These are phyloP conservation scores for Rhipidocladum racemiflorum DNA, from an alignment of 176 grass and related monocot species.

Conservation along the genomic window DNA sequence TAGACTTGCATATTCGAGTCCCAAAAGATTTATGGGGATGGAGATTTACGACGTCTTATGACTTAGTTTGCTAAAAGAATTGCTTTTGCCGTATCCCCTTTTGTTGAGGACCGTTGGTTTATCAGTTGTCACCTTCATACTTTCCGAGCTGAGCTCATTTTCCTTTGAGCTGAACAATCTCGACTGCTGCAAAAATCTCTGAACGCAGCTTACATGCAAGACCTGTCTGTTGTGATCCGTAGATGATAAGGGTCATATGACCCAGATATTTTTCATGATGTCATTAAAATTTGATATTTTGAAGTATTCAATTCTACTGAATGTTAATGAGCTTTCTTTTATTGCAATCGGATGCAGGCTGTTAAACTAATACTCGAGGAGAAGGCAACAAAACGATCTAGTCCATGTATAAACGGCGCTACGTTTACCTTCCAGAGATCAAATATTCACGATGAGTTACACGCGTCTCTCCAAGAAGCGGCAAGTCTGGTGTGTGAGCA, in stretches of 20 bases:
- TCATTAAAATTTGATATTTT: too few relatives aligned
- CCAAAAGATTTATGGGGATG: constrained; percentile 14
- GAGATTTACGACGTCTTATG: not conserved
- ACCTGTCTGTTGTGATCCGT: not conserved
- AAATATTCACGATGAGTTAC: too few relatives aligned
- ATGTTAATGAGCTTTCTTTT: not conserved
- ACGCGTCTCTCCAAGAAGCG: too few relatives aligned
- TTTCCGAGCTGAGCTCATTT: not conserved
- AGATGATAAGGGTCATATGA: not conserved
- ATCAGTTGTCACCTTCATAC: not conserved
- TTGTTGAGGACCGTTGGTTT: not conserved
- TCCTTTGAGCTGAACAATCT: not conserved
- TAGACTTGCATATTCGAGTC: too few relatives aligned
- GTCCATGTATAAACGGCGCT: constrained; percentile 50
- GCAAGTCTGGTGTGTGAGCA: constrained; percentile 22
- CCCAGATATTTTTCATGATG: too few relatives aligned
- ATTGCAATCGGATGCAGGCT: constrained; percentile 35
- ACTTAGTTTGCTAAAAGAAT: not conserved
- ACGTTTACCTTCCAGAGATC: too few relatives aligned
- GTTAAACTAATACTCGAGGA: constrained; percentile 56
- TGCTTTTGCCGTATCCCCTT: constrained; percentile 23
- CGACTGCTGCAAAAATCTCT: not conserved
- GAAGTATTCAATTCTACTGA: too few relatives aligned
- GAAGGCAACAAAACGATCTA: constrained; percentile 28
- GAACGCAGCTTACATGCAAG: not conserved